Percentiles rank a stretch among this genome's conserved stretches.
Evolutionary conservation across 306 rosid genomes (phyloP).

Genomic region (Morella rubra): DNA sequence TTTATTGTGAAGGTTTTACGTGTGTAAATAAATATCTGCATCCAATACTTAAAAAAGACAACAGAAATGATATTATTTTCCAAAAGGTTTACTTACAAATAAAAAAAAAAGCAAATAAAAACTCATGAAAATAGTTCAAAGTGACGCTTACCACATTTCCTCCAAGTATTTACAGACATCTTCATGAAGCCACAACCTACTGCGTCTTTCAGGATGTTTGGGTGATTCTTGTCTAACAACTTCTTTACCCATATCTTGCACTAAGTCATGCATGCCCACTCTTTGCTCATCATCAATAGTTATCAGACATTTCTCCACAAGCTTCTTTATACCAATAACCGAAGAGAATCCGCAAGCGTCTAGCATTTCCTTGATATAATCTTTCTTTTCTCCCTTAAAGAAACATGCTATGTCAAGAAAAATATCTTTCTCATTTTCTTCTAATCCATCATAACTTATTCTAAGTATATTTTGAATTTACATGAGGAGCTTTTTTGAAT

Average conservation of each 20-base stretch:
- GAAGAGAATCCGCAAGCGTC: neutral
- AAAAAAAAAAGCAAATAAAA: too few relatives aligned
- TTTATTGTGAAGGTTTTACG: too few relatives aligned
- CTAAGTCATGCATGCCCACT: neutral
- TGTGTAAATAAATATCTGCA: too few relatives aligned
- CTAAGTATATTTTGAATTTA: too few relatives aligned
- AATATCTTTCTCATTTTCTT: constrained; percentile 5
- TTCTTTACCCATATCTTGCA: neutral
- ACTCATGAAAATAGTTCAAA: too few relatives aligned
- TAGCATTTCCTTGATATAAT: neutral
- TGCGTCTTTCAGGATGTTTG: neutral
- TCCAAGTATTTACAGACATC: too few relatives aligned
- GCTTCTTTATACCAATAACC: rapidly evolving
- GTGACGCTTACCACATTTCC: too few relatives aligned
- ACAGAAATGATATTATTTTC: too few relatives aligned
- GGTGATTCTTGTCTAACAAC: neutral
- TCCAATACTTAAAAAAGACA: too few relatives aligned
- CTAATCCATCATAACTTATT: constrained; percentile 23
- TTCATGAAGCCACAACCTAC: neutral
- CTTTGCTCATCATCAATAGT: neutral
- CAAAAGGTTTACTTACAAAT: too few relatives aligned
- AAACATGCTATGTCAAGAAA: neutral
- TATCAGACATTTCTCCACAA: too few relatives aligned
- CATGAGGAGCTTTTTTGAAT: constrained; percentile 9
- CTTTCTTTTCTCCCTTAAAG: rapidly evolving